Base-by-base conservation (phyloP, 2,329 filamentous ascomycete species). In the Emericellopsis cladophorae region DNA sequence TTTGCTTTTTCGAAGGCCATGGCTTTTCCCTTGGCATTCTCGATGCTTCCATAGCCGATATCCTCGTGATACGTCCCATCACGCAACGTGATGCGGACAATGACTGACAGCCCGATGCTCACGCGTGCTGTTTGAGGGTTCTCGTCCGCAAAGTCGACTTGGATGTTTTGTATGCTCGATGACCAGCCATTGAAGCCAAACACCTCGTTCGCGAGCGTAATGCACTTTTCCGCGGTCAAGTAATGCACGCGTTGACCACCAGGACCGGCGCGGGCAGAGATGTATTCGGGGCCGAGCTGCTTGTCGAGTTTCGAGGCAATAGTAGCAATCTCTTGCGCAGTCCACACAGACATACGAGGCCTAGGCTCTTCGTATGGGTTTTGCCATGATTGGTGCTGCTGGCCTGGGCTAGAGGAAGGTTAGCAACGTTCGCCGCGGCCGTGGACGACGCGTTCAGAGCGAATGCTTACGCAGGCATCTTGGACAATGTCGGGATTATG, bases 181-280 rank as follows among this genome's bases (percentile, higher is more conserved):
- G 86, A 95, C 92, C 92, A 98, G 52, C 89, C 89, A 62, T 95
- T 95, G 68, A 95, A 95, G 9, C 89, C 89, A 64, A 95, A 95
- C 1, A 95, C 81, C 58, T 95, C 86, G 54, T 95, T 95, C 41
- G 89, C 89, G 40, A 95, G 80, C 43, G 85, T 84, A 58, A 98
- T 98, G 55, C 84, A 89, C 65, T 98, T 98, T 56, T 96, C 90
- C 1, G 88, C 89, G n/a, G 88, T 79, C 40, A 98, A 72, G 61
- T 98, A 98, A 58, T 94, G 87, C 15, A 98, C 84, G 56, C 84
- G 90, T 48, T 81, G 76, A 39, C 89, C 89, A 9, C 81, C 83
- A 11, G 88, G 82, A 3, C 92, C 92, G 12, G 83, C 70, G 53
- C 92, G 75, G 34, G 86, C 77, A 2, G 90, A 96, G 44, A 98